These are phyloP conservation scores for Staphylotrichum tortipilum DNA, from an alignment of 495 filamentous ascomycete genomes.

Conservation along the genomic window DNA sequence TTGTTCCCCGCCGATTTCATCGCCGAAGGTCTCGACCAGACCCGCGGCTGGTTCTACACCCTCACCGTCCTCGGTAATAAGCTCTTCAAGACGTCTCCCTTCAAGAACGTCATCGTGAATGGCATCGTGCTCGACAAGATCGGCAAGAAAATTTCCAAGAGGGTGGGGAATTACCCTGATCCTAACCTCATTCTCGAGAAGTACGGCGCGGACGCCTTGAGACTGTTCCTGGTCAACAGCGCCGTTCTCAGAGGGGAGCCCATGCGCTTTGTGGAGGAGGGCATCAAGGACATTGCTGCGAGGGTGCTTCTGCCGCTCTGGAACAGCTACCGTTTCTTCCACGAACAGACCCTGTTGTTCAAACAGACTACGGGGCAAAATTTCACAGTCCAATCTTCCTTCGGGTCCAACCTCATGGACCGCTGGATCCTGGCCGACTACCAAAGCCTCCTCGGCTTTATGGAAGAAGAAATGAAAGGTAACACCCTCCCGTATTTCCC, in stretches of 20 bases:
- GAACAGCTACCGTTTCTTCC: slow-evolving; percentile 2
- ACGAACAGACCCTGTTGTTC: not conserved
- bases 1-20: slow-evolving; percentile 89
- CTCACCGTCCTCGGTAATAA: slow-evolving; percentile 83
- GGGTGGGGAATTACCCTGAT: not conserved
- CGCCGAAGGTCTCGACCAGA: slow-evolving; percentile 65
- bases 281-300: not conserved
- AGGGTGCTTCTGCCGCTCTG: not conserved
- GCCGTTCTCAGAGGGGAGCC: not conserved
- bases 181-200: not conserved
- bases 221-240: not conserved
- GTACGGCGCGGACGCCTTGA: not conserved
- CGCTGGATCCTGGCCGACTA: not conserved
- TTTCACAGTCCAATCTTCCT: not conserved
- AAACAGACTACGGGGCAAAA: not conserved
- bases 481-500: too few relatives aligned
- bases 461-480: slow-evolving; percentile 1
- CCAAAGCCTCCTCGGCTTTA: not conserved
- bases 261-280: not conserved
- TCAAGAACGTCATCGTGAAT: slow-evolving; percentile 88
- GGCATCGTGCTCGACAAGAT: slow-evolving; percentile 55
- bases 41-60: slow-evolving; percentile 92
- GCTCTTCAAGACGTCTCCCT: slow-evolving; percentile 73
- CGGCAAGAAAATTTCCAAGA: slow-evolving; percentile 1
- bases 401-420: not conserved